Conservation (phyloP, 2,329 filamentous ascomycete genomes). For the Colletotrichum neosansevieriae region DNA sequence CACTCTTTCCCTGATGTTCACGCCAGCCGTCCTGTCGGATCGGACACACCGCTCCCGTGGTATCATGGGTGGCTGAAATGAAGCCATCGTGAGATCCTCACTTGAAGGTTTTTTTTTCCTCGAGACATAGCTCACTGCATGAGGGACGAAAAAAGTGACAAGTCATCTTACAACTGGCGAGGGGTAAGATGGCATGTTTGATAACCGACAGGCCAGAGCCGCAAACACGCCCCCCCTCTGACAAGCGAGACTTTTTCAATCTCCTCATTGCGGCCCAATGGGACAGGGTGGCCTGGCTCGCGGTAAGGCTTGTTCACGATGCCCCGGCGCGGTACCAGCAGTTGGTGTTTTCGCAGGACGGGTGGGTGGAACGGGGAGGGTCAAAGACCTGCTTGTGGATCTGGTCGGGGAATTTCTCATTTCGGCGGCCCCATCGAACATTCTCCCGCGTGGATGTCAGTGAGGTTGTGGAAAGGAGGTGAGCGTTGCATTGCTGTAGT, state of each 20-base stretch:
- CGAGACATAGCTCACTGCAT: not conserved
- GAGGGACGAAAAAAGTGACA: conserved; percentile 6
- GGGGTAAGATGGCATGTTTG: not conserved
- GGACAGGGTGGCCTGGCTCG: not conserved
- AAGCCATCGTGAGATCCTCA: conserved; percentile 8
- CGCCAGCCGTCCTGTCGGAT: not conserved
- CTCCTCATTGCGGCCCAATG: not conserved
- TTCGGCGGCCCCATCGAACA: conserved; percentile 26
- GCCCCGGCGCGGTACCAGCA: not conserved
- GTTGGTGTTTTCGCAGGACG: not conserved
- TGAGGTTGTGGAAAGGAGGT: not conserved
- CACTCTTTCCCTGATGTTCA: not conserved
- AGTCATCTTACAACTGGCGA: conserved; percentile 1
- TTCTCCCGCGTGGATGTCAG: conserved; percentile 14
- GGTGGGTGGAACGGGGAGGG: not conserved
- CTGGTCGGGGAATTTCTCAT: conserved; percentile 34
- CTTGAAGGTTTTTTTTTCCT: not conserved
- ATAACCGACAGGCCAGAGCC: conserved; percentile 10
- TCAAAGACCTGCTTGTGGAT: conserved; percentile 6
- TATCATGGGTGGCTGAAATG: not conserved
- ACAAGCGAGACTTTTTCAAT: not conserved
- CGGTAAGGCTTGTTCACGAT: conserved; percentile 18
- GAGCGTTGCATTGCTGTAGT: not conserved
- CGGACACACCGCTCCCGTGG: not conserved
- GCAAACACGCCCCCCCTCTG: not conserved